Conservation (phyloP, 2,329 filamentous ascomycete genomes). For the Raffaelea deltoideospora region DNA sequence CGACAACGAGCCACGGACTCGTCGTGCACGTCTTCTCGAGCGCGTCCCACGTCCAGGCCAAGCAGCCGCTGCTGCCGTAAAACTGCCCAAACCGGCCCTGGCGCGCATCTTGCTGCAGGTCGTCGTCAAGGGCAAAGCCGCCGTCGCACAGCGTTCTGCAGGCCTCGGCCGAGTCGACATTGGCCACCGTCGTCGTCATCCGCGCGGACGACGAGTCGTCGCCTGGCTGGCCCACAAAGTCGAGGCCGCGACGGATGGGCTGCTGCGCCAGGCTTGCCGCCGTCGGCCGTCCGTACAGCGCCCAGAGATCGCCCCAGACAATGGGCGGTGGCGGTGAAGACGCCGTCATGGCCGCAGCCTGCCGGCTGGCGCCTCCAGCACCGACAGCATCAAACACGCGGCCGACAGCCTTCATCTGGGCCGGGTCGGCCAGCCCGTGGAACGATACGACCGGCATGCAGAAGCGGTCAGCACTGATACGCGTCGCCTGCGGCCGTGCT, state of each 20-base stretch:
- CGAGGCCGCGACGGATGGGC: slow-evolving; percentile 23
- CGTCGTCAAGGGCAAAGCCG: slow-evolving; percentile 8
- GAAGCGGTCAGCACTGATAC: slow-evolving; percentile 32
- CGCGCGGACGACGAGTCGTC: slow-evolving; percentile 26
- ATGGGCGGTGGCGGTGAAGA: slow-evolving; percentile 17
- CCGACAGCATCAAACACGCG: slow-evolving; percentile 21
- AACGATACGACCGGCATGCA: slow-evolving; percentile 40
- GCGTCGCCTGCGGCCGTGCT: slow-evolving; percentile 31
- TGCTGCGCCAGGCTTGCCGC: slow-evolving; percentile 20
- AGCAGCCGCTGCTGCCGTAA: slow-evolving; percentile 17
- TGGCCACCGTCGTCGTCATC: slow-evolving; percentile 11
- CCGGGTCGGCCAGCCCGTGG: slow-evolving; percentile 29
- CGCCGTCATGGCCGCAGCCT: background rate
- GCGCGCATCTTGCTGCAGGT: background rate
- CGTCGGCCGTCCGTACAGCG: slow-evolving; percentile 27
- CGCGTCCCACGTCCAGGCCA: slow-evolving; percentile 37
- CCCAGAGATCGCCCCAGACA: slow-evolving; percentile 35
- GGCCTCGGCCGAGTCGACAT: slow-evolving; percentile 22
- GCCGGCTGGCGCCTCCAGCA: slow-evolving; percentile 2
- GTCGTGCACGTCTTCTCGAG: slow-evolving; percentile 23
- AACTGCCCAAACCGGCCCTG: slow-evolving; percentile 2
- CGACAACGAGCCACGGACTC: slow-evolving; percentile 35
- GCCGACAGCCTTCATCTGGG: slow-evolving; percentile 30
- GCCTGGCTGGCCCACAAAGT: slow-evolving; percentile 30
- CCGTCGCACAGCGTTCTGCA: slow-evolving; percentile 28